These are phyloP conservation scores for Ceriops tagal DNA, from an alignment of 345 rosid species.

Conservation along the genomic window DNA sequence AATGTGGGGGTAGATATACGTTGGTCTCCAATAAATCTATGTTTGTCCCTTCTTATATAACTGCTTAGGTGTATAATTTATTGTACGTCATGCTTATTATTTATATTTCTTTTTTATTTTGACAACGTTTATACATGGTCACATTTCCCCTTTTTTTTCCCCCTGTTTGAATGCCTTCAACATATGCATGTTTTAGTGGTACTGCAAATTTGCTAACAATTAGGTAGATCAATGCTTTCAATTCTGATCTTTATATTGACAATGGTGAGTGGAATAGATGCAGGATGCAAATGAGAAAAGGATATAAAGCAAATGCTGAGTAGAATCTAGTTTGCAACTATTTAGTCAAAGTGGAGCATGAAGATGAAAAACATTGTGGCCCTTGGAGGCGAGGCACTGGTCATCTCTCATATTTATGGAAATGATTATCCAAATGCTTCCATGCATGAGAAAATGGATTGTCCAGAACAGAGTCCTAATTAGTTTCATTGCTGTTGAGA, in stretches of 20 bases:
- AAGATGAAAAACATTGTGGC: neutral
- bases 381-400: neutral
- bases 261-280: neutral
- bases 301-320: neutral
- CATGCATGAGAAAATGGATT: neutral
- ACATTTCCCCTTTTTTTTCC: neutral
- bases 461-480: neutral
- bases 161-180: neutral
- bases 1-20: conserved; percentile 25
- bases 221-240: no score
- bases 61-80: conserved; percentile 21
- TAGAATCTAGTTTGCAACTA: neutral
- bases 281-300: neutral
- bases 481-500: neutral
- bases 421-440: neutral
- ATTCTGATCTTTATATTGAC: neutral
- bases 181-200: neutral
- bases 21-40: conserved; percentile 33
- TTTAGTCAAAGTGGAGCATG: neutral
- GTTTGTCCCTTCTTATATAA: conserved; percentile 31
- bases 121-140: neutral
- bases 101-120: neutral
- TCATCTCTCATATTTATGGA: neutral
- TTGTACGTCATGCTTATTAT: neutral
- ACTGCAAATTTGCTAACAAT: no score